Evolutionary conservation across 2,329 filamentous ascomycete genomes (phyloP), one percentile per base, ranked within the genome.

Genomic region (Exophiala aquamarina): DNA sequence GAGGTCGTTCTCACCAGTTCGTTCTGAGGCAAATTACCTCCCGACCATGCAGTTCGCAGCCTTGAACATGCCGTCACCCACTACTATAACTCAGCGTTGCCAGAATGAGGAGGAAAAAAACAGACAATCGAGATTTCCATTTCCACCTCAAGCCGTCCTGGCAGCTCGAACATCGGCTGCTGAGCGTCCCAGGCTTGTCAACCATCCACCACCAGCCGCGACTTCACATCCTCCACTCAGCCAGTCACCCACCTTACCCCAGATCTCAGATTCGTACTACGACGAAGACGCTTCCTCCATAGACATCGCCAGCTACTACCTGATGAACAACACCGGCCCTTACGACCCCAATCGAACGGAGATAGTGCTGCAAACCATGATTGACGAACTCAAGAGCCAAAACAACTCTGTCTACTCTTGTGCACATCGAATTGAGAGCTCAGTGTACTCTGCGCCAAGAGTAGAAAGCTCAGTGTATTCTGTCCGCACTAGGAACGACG

Each of bases 231-330:
- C 32, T 23, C 21, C 32, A 5, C 40, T 9, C 20, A 3, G 13
- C 17, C 19, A 20, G 4, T 37, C 20, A 14, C 28, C 34, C 8
- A 41, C 36, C 28, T 8, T 35, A 11, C 47, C 47, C 4, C 43
- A 26, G 21, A 31, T 45, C 17, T 21, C 42, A 2, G 35, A 21
- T 11, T 45, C 47, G 13, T 28, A 42, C 19, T 43, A 50, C 34
- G 43, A 50, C 28, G 43, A 41, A 8, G 48, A 50, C 18, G 21
- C 14, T 10, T 47, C 48, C 23, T 44, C 45, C 7, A 33, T 50
- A 38, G 48, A 50, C 39, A 47, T 50, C 28, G 48, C 47, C 39
- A 50, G 48, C 39, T 50, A 50, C 20, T 50, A 50, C 26, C 18
- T 44, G 21, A 34, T 39, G n/a, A 45, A 36, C 20, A 28, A 41